These are phyloP conservation scores for Fusarium algeriense DNA, from an alignment of 2,329 filamentous ascomycete species.

Conservation along the genomic window DNA sequence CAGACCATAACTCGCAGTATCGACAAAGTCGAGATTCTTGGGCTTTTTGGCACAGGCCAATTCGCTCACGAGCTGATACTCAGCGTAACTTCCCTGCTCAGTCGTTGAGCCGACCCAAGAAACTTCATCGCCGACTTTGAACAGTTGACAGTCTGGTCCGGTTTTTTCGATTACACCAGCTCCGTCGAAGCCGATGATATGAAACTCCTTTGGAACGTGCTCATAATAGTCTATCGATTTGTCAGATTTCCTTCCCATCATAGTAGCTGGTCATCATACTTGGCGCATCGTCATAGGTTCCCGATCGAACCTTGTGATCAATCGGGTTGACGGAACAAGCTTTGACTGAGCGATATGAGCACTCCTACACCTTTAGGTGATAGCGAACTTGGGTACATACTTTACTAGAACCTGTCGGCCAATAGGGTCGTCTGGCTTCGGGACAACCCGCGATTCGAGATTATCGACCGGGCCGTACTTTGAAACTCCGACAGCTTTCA, in stretches of 20 bases:
- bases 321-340: conserved; percentile 3
- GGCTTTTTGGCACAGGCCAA: not conserved
- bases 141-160: not conserved
- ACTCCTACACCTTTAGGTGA: too few species aligned
- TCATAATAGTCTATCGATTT: not conserved
- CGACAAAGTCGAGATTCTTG: not conserved
- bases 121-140: conserved; percentile 1
- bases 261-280: not conserved
- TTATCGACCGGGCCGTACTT: not conserved
- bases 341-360: not conserved
- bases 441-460: not conserved
- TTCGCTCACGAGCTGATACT: not conserved
- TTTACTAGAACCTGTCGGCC: not conserved
- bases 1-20: not conserved
- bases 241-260: not conserved
- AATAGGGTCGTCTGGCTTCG: not conserved
- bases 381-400: not conserved
- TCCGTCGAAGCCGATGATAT: not conserved
- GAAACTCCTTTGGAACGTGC: not conserved
- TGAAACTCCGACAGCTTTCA: not conserved
- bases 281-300: not conserved
- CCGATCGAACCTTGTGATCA: conserved; percentile 8
- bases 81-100: not conserved
- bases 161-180: not conserved
- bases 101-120: not conserved